phyloP scores from a whole-genome alignment of 2,329 filamentous ascomycete genomes.

The Clarireedia hainanense region DNA sequence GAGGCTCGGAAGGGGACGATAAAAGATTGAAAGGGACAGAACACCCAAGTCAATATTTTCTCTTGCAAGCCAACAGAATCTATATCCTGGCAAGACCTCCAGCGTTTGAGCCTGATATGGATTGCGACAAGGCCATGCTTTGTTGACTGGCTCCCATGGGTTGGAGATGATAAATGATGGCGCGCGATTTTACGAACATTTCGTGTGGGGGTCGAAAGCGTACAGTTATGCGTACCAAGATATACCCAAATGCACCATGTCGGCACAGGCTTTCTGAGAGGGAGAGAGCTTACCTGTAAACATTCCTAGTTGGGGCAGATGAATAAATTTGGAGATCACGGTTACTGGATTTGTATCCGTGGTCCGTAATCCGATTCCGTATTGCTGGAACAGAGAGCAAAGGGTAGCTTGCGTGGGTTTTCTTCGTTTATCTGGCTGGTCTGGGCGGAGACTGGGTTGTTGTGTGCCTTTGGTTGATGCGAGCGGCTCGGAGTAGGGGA shows the following conservation, averaged over 20 bases:
- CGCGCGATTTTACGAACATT: constrained; percentile 5
- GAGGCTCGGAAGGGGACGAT: constrained; percentile 10
- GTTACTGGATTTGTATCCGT: too few species aligned
- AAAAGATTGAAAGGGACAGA: background rate
- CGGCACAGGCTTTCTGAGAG: background rate
- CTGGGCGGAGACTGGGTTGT: too few species aligned
- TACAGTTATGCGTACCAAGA: background rate
- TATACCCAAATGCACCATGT: background rate
- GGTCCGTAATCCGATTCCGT: too few species aligned
- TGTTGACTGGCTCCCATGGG: too few species aligned
- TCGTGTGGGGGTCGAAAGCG: background rate
- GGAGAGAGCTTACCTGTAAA: constrained; percentile 27
- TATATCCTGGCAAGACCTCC: too few species aligned
- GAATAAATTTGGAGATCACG: background rate
- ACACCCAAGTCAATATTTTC: too few species aligned
- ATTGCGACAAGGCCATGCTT: background rate
- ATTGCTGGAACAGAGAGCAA: too few species aligned
- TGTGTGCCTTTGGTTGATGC: too few species aligned
- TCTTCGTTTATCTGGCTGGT: too few species aligned
- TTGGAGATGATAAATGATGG: background rate
- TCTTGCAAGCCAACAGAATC: too few species aligned
- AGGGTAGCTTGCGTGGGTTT: too few species aligned
- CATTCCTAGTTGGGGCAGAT: constrained; percentile 22
- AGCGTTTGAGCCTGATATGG: background rate
- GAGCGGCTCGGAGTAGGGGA: too few species aligned